Base-by-base conservation (phyloP, 106 monocot species). In the Allium fistulosum region DNA sequence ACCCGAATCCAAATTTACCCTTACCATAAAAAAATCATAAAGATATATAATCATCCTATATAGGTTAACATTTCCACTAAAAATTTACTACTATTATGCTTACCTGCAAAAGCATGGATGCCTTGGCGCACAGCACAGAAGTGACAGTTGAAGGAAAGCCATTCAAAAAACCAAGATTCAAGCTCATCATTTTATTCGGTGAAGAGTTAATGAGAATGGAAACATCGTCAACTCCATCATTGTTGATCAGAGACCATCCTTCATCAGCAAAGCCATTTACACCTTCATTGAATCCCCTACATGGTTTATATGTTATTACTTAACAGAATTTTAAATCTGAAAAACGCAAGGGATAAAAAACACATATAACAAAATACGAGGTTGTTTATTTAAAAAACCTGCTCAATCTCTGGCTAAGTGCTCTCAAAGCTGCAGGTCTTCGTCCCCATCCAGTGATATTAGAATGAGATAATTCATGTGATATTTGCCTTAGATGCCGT, bases 81-180 rank as follows among this genome's bases (percentile, higher is more conserved):
- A 37, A 50, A 48, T 46, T 27, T 10, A 16, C 11, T 2, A 63
- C 18, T 9, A 28, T 12, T 7, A 71, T 60, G 49, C 28, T n/a
- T 27, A 88, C 88, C 88, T 84, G 81, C 61, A 88, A 66, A 62
- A 88, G 84, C 82, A 88, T 88, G 28, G 88, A 85, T 71, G 84
- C 81, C 79, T 88, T 88, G 1, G 82, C 88, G 77, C 88, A 88
- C 18, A 88, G 74, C 18, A 88, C 73, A 17, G 82, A 65, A 53
- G 45, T 74, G 56, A 26, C 69, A 17, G 71, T 46, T 0, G 69
- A 72, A 14, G 84, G 57, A 66, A 69, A 72, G 16, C 75, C 82
- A 77, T 75, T 85, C 27, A 71, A 45, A 64, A 88, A 79, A 14
- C 76, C 79, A 72, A 73, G 62, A 76, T 84, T 81, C 62, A 81